These are phyloP conservation scores for Lepidium campestre DNA, from an alignment of 441 rosid genomes.

Conservation along the genomic window DNA sequence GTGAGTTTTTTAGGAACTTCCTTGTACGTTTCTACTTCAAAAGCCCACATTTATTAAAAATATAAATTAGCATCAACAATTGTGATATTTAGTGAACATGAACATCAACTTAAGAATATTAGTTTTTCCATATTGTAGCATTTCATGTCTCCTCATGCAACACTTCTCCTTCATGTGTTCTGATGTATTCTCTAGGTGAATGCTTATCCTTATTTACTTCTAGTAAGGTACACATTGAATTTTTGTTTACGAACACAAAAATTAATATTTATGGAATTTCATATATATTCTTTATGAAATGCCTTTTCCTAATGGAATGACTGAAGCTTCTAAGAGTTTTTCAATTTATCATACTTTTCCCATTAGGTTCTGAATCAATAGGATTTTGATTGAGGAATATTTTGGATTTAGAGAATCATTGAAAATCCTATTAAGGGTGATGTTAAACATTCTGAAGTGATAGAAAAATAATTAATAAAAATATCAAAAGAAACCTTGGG, in stretches of 20 bases:
- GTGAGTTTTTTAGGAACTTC: too few relatives aligned
- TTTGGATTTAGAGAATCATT: slow-evolving; percentile 59
- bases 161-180: slow-evolving; percentile 86
- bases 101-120: background rate
- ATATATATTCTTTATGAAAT: slow-evolving; percentile 88
- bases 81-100: background rate
- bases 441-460: slow-evolving; percentile 69
- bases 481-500: slow-evolving; percentile 98
- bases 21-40: too few relatives aligned
- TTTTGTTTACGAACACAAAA: background rate
- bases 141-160: slow-evolving; percentile 93
- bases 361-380: background rate
- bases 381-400: slow-evolving; percentile 6
- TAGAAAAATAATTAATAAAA: slow-evolving; percentile 92
- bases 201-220: slow-evolving; percentile 84
- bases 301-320: slow-evolving; percentile 87
- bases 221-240: slow-evolving; percentile 43
- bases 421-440: slow-evolving; percentile 62
- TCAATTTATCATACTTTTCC: slow-evolving; percentile 17
- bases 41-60: too few relatives aligned
- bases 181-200: slow-evolving; percentile 98
- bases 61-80: background rate
- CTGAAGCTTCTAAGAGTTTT: slow-evolving; percentile 69
- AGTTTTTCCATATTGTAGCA: slow-evolving; percentile 42
- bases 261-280: slow-evolving; percentile 3